Percentiles rank a stretch among this genome's conserved stretches.
Evolutionary conservation across 2,329 filamentous ascomycete genomes (phyloP).

Genomic region (Pseudogymnoascus sp.): DNA sequence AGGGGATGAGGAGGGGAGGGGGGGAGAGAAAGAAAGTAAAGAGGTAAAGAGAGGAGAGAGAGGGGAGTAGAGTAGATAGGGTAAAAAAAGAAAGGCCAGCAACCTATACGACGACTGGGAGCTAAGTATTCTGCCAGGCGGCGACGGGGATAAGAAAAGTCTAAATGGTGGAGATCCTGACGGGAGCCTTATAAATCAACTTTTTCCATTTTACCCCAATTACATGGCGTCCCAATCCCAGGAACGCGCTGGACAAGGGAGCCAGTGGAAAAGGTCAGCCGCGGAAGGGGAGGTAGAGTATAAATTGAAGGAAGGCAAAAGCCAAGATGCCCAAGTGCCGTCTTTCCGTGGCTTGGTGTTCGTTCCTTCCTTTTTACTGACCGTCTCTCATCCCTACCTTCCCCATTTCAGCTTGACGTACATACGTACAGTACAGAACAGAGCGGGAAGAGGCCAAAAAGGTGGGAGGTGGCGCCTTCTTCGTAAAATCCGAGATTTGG

Average conservation of each 20-base stretch:
- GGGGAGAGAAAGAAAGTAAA: neutral
- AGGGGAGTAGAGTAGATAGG: neutral
- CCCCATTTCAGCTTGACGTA: neutral
- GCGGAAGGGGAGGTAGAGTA: neutral
- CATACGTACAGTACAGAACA: neutral
- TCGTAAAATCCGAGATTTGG: conserved; percentile 4
- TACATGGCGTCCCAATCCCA: neutral
- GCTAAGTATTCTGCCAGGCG: conserved; percentile 4
- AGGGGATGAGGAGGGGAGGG: neutral
- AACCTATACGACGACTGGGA: neutral
- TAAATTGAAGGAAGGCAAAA: neutral
- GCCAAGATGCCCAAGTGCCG: neutral
- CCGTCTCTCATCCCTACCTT: neutral
- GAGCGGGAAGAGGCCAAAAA: neutral
- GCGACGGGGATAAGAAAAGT: conserved; percentile 4
- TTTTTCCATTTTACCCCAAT: neutral
- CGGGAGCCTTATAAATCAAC: neutral
- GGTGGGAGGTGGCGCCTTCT: neutral
- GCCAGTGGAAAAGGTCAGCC: neutral
- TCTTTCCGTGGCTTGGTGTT: neutral
- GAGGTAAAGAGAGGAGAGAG: neutral
- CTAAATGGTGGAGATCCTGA: conserved; percentile 8
- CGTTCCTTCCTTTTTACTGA: neutral
- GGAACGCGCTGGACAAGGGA: neutral
- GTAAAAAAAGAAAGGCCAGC: neutral